These are phyloP conservation scores for Aspergillus chevalieri DNA, from an alignment of 2,329 filamentous ascomycete genomes.

Conservation along the genomic window DNA sequence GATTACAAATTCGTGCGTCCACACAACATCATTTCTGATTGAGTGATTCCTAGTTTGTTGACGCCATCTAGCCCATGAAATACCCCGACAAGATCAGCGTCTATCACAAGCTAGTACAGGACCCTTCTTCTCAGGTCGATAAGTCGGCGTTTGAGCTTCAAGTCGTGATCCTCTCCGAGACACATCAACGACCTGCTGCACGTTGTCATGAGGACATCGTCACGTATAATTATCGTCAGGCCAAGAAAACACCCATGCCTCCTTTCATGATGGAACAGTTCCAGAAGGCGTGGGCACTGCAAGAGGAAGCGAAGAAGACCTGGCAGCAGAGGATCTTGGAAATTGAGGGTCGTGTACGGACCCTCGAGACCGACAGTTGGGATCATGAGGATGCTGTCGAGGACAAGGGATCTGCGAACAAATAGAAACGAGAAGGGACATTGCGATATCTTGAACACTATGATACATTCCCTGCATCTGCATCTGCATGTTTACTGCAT, in stretches of 20 bases:
- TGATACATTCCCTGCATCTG: too few relatives aligned
- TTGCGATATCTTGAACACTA: too few relatives aligned
- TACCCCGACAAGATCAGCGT: conserved; percentile 79
- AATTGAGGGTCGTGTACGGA: conserved; percentile 53
- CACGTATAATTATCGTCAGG: conserved; percentile 65
- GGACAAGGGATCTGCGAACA: conserved; percentile 50
- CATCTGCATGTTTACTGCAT: too few relatives aligned
- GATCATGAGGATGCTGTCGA: conserved; percentile 65
- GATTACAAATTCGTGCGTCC: conserved; percentile 78
- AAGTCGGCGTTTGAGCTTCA: conserved; percentile 42
- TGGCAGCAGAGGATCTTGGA: conserved; percentile 51
- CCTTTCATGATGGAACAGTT: conserved; percentile 59
- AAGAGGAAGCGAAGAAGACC: conserved; percentile 52
- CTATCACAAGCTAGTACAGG: conserved; percentile 65
- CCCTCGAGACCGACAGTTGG: conserved; percentile 69
- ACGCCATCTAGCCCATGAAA: conserved; percentile 60
- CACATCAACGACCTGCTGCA: conserved; percentile 65
- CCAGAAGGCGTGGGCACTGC: conserved; percentile 52
- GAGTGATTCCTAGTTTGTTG: not conserved
- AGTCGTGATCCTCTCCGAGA: conserved; percentile 66
- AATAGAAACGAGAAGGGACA: too few relatives aligned
- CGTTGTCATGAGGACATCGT: conserved; percentile 71
- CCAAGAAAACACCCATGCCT: conserved; percentile 51
- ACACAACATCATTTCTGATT: too few relatives aligned
- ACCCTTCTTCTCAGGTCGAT: conserved; percentile 38